Percentiles rank a stretch among this genome's conserved stretches.
Evolutionary conservation across 148 eudicot species (phyloP).

Genomic region (Nepenthes gracilis): DNA sequence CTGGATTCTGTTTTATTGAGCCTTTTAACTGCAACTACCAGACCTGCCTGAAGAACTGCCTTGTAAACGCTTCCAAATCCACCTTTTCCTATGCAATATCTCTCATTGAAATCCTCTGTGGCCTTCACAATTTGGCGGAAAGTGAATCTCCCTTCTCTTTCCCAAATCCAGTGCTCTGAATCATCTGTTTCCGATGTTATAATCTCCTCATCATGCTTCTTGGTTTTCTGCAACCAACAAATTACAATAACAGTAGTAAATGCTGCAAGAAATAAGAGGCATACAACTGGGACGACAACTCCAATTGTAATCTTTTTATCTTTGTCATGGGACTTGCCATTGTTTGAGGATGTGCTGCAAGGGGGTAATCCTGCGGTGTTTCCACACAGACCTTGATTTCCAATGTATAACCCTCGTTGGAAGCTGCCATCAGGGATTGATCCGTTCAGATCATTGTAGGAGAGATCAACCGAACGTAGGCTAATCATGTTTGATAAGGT

Average conservation of each 20-base stretch:
- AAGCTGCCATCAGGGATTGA: conserved; percentile 35
- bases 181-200: conserved; percentile 8
- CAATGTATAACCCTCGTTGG: conserved; percentile 28
- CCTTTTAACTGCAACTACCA: conserved; percentile 63
- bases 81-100: conserved; percentile 68
- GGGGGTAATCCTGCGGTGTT: conserved; percentile 35
- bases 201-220: conserved; percentile 17
- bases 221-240: conserved; percentile 5
- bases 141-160: conserved; percentile 47
- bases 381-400: conserved; percentile 68
- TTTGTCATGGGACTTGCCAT: conserved; percentile 13
- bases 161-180: conserved; percentile 57
- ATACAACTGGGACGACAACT: conserved; percentile 28
- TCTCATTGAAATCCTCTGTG: conserved; percentile 55
- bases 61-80: conserved; percentile 71
- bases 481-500: too few relatives aligned
- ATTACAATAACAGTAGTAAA: conserved; percentile 12
- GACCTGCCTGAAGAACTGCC: conserved; percentile 42
- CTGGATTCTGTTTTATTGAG: conserved; percentile 46
- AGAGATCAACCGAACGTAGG: conserved; percentile 9
- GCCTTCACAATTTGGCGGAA: conserved; percentile 51
- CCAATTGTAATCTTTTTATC: conserved; percentile 22
- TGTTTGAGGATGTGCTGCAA: conserved; percentile 18
- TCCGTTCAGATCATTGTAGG: conserved; percentile 60
- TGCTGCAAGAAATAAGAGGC: conserved; percentile 26